Conservation (phyloP, 1,284 basidiomycete species). For the Apiotrichum brassicae region DNA sequence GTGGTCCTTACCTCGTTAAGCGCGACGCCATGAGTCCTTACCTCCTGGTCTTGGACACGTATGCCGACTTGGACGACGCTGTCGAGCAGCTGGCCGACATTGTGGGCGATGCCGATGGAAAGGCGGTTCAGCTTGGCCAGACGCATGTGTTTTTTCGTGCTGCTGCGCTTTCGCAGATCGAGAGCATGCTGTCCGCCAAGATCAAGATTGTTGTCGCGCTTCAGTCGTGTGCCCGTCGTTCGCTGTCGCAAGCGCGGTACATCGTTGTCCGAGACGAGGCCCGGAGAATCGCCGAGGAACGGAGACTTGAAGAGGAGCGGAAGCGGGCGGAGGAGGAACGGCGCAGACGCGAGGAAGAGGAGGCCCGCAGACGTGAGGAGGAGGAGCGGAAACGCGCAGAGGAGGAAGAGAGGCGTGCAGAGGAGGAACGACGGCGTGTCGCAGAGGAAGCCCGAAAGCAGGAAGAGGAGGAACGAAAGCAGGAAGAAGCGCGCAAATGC, state of each 20-base stretch:
- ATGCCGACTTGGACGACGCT: slow-evolving; percentile 4
- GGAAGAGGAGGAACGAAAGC: not conserved
- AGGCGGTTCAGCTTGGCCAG: slow-evolving; percentile 15
- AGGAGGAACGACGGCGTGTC: no score
- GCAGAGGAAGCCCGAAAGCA: not conserved
- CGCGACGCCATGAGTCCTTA: slow-evolving; percentile 15
- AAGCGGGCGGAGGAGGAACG: not conserved
- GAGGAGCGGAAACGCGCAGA: not conserved
- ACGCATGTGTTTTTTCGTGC: slow-evolving; percentile 16
- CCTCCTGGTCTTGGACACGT: slow-evolving; percentile 9
- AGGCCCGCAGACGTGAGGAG: not conserved
- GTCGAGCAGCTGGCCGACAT: slow-evolving; percentile 9
- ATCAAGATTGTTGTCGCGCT: slow-evolving; percentile 5
- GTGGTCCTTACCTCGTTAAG: slow-evolving; percentile 13
- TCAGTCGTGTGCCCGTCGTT: slow-evolving; percentile 5
- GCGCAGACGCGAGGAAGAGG: not conserved
- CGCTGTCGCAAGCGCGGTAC: not conserved
- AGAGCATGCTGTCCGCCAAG: slow-evolving; percentile 11
- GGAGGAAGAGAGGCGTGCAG: not conserved
- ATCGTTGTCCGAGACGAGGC: not conserved
- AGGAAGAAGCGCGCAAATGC: no score
- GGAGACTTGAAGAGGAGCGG: not conserved
- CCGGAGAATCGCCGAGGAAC: not conserved
- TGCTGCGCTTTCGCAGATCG: slow-evolving; percentile 9
- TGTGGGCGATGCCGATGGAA: slow-evolving; percentile 11